Percentiles rank a stretch among this genome's conserved stretches.
These are phyloP conservation scores for Candida maesae DNA, from an alignment of 805 yeast species.

Conservation along the genomic window DNA sequence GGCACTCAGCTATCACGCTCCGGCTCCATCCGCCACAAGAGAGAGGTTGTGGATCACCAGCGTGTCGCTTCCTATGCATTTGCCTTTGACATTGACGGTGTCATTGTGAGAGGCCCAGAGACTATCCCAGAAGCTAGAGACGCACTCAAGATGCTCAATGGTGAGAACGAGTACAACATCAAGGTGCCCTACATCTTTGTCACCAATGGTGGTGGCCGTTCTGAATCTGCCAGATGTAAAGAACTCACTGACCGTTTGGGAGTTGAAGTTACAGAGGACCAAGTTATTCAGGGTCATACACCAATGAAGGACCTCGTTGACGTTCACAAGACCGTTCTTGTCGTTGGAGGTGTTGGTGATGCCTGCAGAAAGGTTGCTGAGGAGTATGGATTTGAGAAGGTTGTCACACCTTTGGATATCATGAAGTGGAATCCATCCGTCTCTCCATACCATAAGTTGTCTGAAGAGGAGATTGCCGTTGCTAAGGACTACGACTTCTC, in stretches of 20 bases:
- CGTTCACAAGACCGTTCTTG: constrained; percentile 67
- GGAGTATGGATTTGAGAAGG: constrained; percentile 79
- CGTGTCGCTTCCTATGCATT: constrained; percentile 82
- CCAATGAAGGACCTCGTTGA: constrained; percentile 83
- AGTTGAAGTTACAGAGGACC: constrained; percentile 62
- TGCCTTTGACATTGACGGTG: constrained; percentile 93
- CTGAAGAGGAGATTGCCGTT: constrained; percentile 62
- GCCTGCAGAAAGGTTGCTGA: constrained; percentile 80
- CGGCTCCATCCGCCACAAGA: constrained; percentile 38
- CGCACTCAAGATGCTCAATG: constrained; percentile 70
- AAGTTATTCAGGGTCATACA: constrained; percentile 90
- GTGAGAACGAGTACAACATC: constrained; percentile 72
- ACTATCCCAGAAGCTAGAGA: constrained; percentile 77
- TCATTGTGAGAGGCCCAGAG: constrained; percentile 77
- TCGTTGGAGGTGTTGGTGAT: constrained; percentile 87
- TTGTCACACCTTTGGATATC: constrained; percentile 76
- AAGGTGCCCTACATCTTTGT: constrained; percentile 81
- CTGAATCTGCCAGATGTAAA: constrained; percentile 68
- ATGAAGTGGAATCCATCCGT: constrained; percentile 86
- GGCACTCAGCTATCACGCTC: constrained; percentile 19
- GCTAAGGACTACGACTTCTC: constrained; percentile 60
- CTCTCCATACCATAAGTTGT: constrained; percentile 74
- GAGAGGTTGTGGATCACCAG: constrained; percentile 57
- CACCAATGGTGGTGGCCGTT: constrained; percentile 91
- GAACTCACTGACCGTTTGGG: constrained; percentile 63